Base-by-base conservation (phyloP, 2,329 filamentous ascomycete genomes). In the Curvularia spicifera region DNA sequence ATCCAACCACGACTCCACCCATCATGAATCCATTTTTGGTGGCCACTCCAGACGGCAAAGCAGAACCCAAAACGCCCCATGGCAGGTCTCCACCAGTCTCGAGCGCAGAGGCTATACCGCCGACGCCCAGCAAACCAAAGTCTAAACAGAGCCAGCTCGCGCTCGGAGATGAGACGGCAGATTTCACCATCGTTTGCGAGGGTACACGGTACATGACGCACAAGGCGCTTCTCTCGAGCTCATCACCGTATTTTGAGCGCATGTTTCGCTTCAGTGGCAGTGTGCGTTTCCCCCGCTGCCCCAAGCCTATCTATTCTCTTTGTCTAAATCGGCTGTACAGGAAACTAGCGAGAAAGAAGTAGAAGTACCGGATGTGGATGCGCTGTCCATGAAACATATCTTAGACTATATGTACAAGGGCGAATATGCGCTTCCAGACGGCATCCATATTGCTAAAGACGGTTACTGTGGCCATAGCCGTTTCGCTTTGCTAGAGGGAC, bases 371-470 rank as follows among this genome's bases (percentile, higher is more conserved):
- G 39, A 56, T 28, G 45, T 59, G 9, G 33, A 51, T 15, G 45
- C 29, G 1, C 3, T 45, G 8, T 49, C 46, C 13, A 56, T 61
- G 50, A 51, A 51, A 13, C 50, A 56, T 7, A 28, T 59, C 5
- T 46, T 61, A 28, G 56, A 56, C 33, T 61, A 50, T 45, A 61
- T 61, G 40, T 59, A 61, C 40, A 56, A 31, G 13, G 43, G 44
- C 13, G 13, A 8, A 1, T 61, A 61, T 10, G 35, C 45, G 18
- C 53, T 59, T n/a, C 53, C 43, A n/a, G 24, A 35, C 13, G 56
- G 56, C 29, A 44, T 28, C n/a, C 5, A 10, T 3, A 22, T 59
- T n/a, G 24, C 40, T 0, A 18, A 20, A 18, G 35, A 31, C 35
- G 46, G 20, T n/a, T 59, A 43, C 52, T 61, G 56, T 24, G 51